phyloP scores from a whole-genome alignment of 2,329 filamentous ascomycete species.

The Colletotrichum zoysiae region DNA sequence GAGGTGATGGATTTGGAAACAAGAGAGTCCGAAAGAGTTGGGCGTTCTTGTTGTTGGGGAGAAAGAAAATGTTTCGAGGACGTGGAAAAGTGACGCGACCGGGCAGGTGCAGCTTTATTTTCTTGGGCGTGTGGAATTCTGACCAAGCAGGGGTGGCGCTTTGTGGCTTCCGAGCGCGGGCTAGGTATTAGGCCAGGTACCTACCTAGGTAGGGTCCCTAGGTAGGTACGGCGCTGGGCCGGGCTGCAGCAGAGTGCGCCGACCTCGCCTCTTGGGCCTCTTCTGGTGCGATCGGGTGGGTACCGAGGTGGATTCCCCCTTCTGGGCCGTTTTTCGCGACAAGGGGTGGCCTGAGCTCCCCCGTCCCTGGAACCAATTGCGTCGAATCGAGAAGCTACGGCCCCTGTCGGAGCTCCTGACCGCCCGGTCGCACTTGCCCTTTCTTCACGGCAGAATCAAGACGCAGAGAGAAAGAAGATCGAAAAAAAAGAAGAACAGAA shows the following conservation, averaged over 20 bases:
- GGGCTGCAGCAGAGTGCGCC: background rate
- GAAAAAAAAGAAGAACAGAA: background rate
- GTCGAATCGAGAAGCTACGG: conserved; percentile 21
- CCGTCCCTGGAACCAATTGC: conserved; percentile 24
- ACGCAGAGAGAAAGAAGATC: background rate
- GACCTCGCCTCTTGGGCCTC: conserved; percentile 3
- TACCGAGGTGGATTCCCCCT: background rate
- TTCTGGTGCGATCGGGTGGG: conserved; percentile 11
- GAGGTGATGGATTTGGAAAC: conserved; percentile 15
- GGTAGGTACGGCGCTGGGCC: background rate
- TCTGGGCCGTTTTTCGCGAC: conserved; percentile 20
- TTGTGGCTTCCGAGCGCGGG: conserved; percentile 37
- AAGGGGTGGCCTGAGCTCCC: conserved; percentile 34
- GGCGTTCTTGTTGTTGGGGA: conserved; percentile 24
- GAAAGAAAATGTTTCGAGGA: conserved; percentile 34
- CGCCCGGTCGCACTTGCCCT: conserved; percentile 19
- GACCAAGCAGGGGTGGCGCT: conserved; percentile 39
- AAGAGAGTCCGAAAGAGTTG: conserved; percentile 9
- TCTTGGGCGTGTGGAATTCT: conserved; percentile 38
- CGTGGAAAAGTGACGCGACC: conserved; percentile 38
- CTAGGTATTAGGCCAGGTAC: too few species aligned
- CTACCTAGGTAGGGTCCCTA: too few species aligned
- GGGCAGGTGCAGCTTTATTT: conserved; percentile 40
- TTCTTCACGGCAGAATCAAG: conserved; percentile 30
- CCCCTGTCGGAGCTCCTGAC: conserved; percentile 24